Base-by-base conservation (phyloP, 1,284 basidiomycete species). In the Ceraceosorus guamensis region DNA sequence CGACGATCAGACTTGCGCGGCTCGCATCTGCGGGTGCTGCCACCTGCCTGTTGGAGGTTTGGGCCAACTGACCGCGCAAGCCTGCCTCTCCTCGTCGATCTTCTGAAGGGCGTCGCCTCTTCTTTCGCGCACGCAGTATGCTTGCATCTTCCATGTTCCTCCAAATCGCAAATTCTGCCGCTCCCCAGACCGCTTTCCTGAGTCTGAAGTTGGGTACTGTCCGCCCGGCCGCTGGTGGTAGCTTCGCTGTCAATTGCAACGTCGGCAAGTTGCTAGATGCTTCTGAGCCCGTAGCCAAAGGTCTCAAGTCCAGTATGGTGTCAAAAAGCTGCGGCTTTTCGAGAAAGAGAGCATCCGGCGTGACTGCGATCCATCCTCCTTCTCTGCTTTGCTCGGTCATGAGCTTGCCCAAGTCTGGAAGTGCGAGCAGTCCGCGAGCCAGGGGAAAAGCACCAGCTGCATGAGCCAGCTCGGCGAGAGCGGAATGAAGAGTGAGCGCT, bases 401-500 rank as follows among this genome's bases (percentile, higher is more conserved):
- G 8, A 41, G 37, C 37, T 41, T n/a, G n/a, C 8, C n/a, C 37
- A 41, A n/a, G 37, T 41, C 37, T 8, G 37, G 37, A 8, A 41
- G 37, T n/a, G 37, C 37, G n/a, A 41, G 37, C 37, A 41, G 37
- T 8, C 37, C 37, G 37, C 37, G 37, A 8, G 37, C 8, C 37
- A 8, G 8, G 8, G 37, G 37, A n/a, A n/a, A n/a, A n/a, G n/a
- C n/a, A 16, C 37, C 45, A 7, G 61, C 61, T 4, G 61, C 35
- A 2, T 56, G 56, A 1, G 63, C 52, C 11, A 70, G 52, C 13
- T 65, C 61, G 10, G 62, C 65, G 6, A 70, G 59, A n/a, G 66
- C 63, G 60, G 56, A 67, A 4, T 63, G 66, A 43, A 70, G 35
- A 8, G 53, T 41, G 4, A 63, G 63, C 4, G 66, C 61, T 39